Evolutionary conservation across 2,329 filamentous ascomycete genomes (phyloP), one percentile per base, ranked within the genome.

Genomic region (Orbilia ellipsospora): DNA sequence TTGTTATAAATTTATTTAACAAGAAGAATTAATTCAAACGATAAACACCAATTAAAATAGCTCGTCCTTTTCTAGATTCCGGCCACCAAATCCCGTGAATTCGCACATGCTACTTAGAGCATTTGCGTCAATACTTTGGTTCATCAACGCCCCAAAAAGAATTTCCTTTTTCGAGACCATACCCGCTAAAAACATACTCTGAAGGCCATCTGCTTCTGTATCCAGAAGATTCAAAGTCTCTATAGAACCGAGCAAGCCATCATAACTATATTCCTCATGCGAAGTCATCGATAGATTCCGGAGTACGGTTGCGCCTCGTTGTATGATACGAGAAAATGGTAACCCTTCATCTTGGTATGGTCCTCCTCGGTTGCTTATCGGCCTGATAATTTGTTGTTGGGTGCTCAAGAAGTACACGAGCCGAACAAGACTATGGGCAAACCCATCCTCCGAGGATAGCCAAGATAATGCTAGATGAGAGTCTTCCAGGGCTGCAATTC

Each of bases 361-460:
- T 8, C 68, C 78, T 15, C 76, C 77, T 80, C 78, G 82, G 28
- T 80, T 80, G 15, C 84, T 83, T 20, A 84, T 83, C 40, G 84
- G 84, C 66, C 89, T 87, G 77, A 86, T 88, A 10, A 44, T 44
- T 26, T 67, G 63, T 44, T 74, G 70, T 79, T 90, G 87, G 5
- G 85, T 85, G 77, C 90, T 91, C 2, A 97, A 85, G 3, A 92
- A 86, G 73, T 90, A 90, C 0, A 94, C 88, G 20, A 97, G 85
- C 20, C 89, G 87, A 68, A 94, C 88, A 6, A 98, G 86, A 79
- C 90, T 94, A 70, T 91, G 88, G 0, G 92, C 90, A 82, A 97
- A 95, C 0, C 92, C 92, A 79, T 96, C 93, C 50, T 90, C 89
- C 2, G 92, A 93, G 45, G 90, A 88, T 6, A 98, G 87, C 94